Evolutionary conservation across 1,284 basidiomycete species (phyloP).

Genomic region (Marasmius tenuissimus): DNA sequence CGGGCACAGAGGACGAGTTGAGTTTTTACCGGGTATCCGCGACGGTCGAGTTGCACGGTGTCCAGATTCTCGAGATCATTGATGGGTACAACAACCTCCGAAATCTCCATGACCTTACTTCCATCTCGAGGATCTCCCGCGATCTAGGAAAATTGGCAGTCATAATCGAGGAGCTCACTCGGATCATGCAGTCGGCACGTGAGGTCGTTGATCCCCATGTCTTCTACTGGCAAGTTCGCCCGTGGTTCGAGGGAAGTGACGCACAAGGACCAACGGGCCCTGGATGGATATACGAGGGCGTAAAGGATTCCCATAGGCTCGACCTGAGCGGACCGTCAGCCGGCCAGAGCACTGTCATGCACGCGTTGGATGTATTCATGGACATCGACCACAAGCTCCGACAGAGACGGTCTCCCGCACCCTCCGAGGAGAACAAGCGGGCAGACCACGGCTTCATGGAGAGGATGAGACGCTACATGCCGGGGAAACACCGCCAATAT

Average conservation of each 20-base stretch:
- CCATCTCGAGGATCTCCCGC: conserved; percentile 68
- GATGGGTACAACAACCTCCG: conserved; percentile 81
- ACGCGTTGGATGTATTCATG: conserved; percentile 78
- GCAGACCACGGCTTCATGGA: conserved; percentile 79
- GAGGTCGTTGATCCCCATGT: conserved; percentile 80
- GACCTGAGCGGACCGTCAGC: conserved; percentile 89
- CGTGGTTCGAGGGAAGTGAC: conserved; percentile 91
- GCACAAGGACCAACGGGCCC: conserved; percentile 51
- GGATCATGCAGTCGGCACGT: conserved; percentile 70
- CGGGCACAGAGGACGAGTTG: conserved; percentile 81
- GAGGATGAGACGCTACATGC: conserved; percentile 81
- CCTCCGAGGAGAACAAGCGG: conserved; percentile 63
- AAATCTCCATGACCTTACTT: conserved; percentile 66
- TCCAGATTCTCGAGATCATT: conserved; percentile 84
- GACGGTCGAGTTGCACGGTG: conserved; percentile 83
- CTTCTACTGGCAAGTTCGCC: conserved; percentile 91
- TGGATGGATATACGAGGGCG: conserved; percentile 87
- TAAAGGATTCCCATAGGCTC: conserved; percentile 54
- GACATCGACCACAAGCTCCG: conserved; percentile 83
- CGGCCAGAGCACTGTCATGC: conserved; percentile 92
- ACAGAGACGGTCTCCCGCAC: conserved; percentile 65
- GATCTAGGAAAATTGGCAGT: conserved; percentile 73
- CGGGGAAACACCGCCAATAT: conserved; percentile 73
- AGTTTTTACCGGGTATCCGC: conserved; percentile 90
- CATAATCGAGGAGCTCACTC: conserved; percentile 75